Conservation (phyloP, 192 early-diverging fungal genomes). For the Phycomyces nitens region DNA sequence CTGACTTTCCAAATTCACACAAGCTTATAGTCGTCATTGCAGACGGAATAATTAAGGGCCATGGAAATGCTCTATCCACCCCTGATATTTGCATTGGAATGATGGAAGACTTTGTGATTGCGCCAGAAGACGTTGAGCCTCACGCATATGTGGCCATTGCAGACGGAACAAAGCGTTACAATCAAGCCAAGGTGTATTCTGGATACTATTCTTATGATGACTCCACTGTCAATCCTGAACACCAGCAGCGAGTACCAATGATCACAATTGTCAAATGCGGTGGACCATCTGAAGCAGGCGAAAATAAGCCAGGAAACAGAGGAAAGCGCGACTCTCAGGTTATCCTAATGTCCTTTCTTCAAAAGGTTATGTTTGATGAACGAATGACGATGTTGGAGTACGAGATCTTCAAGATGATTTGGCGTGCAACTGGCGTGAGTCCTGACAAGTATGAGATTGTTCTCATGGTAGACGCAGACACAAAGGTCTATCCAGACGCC, state of each 20-base stretch:
- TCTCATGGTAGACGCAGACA: conserved; percentile 85
- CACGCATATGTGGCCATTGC: conserved; percentile 85
- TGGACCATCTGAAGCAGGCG: conserved; percentile 53
- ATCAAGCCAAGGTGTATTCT: conserved; percentile 90
- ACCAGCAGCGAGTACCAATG: conserved; percentile 66
- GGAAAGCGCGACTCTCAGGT: conserved; percentile 98
- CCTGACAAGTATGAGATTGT: conserved; percentile 76
- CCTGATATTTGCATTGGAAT: conserved; percentile 77
- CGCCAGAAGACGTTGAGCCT: conserved; percentile 49
- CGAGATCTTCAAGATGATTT: conserved; percentile 73
- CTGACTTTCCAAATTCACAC: conserved; percentile 81
- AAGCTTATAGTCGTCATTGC: conserved; percentile 85
- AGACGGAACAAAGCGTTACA: conserved; percentile 87
- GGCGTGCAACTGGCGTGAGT: conserved; percentile 66
- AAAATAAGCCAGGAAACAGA: conserved; percentile 77
- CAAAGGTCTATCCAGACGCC: conserved; percentile 71
- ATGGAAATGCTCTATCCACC: conserved; percentile 67
- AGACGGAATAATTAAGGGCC: conserved; percentile 88
- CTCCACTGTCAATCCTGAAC: conserved; percentile 66
- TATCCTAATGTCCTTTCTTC: conserved; percentile 92
- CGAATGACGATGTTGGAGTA: conserved; percentile 82
- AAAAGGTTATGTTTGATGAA: conserved; percentile 86
- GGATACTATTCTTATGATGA: conserved; percentile 83
- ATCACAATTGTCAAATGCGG: conserved; percentile 57
- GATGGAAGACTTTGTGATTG: conserved; percentile 60